Conservation (phyloP, 2,329 filamentous ascomycete species). For the Aureobasidium leucospermi region DNA sequence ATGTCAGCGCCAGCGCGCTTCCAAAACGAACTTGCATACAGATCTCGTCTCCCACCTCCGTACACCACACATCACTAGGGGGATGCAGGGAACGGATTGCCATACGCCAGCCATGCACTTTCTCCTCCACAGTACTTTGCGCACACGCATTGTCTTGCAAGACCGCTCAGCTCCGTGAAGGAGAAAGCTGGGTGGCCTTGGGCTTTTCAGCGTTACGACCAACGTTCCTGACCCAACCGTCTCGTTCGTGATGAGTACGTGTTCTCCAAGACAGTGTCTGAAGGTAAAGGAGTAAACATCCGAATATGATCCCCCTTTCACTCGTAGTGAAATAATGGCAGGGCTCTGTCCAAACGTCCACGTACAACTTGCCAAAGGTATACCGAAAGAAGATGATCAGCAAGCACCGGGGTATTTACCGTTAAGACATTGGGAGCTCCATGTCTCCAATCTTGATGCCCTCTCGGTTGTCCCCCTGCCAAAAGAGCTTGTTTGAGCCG, state of each 20-base stretch:
- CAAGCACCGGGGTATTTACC: not conserved
- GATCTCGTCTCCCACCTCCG: not conserved
- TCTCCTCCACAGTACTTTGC: not conserved
- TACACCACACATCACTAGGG: not conserved
- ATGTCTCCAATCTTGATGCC: conserved; percentile 1
- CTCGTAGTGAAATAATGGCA: not conserved
- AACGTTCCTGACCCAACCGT: not conserved
- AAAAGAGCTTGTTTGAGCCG: conserved; percentile 9
- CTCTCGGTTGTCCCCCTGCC: not conserved
- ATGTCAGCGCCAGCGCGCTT: not conserved
- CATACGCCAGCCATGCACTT: not conserved
- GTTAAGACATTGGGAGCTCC: not conserved
- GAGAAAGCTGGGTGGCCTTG: not conserved
- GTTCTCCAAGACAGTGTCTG: not conserved
- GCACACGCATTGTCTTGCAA: not conserved
- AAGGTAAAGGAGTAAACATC: not conserved
- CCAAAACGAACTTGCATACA: not conserved
- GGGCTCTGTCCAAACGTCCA: not conserved
- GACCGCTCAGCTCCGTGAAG: not conserved
- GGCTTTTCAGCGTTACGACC: not conserved
- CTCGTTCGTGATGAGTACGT: not conserved
- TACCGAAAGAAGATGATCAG: not conserved
- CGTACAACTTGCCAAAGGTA: not conserved
- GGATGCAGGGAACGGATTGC: not conserved
- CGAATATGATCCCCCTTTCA: not conserved